Evolutionary conservation across 2,329 filamentous ascomycete species (phyloP).

Genomic region (Xylariaceae sp.): DNA sequence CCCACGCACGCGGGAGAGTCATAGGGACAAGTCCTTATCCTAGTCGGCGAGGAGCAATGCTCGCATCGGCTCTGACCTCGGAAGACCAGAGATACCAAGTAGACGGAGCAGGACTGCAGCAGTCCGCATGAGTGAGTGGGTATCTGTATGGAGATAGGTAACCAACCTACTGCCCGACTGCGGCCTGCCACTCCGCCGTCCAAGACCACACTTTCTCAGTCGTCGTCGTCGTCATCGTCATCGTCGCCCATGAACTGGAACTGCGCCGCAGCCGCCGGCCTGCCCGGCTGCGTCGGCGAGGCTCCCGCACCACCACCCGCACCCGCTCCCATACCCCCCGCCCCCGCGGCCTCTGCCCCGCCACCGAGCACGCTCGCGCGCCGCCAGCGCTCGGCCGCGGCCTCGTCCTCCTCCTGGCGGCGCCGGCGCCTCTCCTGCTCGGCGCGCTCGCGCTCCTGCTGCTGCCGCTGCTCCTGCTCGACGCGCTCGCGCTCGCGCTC

Average conservation of each 20-base stretch:
- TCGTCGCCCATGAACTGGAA: slow-evolving; percentile 49
- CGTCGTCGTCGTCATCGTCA: slow-evolving; percentile 42
- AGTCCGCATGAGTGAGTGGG: too few relatives aligned
- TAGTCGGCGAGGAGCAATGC: too few relatives aligned
- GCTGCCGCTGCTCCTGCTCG: slow-evolving; percentile 38
- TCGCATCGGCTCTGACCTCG: too few relatives aligned
- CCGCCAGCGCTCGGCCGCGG: slow-evolving; percentile 17
- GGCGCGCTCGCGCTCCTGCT: slow-evolving; percentile 36
- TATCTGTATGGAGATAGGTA: too few relatives aligned
- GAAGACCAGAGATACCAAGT: too few relatives aligned
- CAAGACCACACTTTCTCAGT: too few relatives aligned
- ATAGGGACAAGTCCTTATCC: too few relatives aligned
- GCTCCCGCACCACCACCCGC: slow-evolving; percentile 1
- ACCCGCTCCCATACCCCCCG: slow-evolving; percentile 3
- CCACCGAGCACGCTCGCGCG: slow-evolving; percentile 9
- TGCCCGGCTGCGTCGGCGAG: slow-evolving; percentile 14
- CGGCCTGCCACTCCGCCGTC: too few relatives aligned
- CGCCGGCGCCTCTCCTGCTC: slow-evolving; percentile 33
- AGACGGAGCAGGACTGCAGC: too few relatives aligned
- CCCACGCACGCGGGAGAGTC: too few relatives aligned
- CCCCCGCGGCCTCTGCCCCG: slow-evolving; percentile 1
- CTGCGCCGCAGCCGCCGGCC: slow-evolving; percentile 45
- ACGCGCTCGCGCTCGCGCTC: slow-evolving; percentile 42
- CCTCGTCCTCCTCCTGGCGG: slow-evolving; percentile 30
- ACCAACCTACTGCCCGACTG: too few relatives aligned